Conservation (phyloP, 345 rosid species). For the Pistacia vera region DNA sequence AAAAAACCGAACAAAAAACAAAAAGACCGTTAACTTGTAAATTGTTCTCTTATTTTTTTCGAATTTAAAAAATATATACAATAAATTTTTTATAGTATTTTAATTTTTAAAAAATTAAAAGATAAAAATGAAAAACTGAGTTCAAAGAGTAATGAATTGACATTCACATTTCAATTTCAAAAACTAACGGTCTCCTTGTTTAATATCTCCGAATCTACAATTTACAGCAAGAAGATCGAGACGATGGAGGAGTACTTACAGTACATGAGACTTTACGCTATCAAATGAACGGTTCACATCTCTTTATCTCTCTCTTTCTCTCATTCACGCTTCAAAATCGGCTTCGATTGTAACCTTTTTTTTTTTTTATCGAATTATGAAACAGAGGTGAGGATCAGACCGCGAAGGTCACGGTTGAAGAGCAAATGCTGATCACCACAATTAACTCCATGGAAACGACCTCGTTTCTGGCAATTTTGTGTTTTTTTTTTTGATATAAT, state of each 20-base stretch:
- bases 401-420: conserved; percentile 66
- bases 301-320: conserved; percentile 17
- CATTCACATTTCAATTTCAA: too few species aligned
- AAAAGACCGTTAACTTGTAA: too few species aligned
- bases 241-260: conserved; percentile 87
- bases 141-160: too few species aligned
- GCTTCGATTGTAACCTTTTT: neutral
- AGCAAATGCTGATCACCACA: conserved; percentile 58
- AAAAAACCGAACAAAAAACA: too few species aligned
- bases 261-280: conserved; percentile 74
- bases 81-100: too few species aligned
- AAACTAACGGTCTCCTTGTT: neutral
- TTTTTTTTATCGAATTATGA: neutral
- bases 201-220: neutral
- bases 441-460: conserved; percentile 61
- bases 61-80: too few species aligned
- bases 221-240: neutral
- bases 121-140: neutral
- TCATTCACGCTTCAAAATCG: conserved; percentile 36
- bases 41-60: too few species aligned
- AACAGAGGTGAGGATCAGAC: conserved; percentile 81
- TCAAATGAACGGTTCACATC: conserved; percentile 66
- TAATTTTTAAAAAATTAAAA: too few species aligned
- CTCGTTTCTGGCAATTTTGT: conserved; percentile 42
- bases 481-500: neutral